A percentile compares a stretch with the other conserved stretches of the same genome.
phyloP scores from a whole-genome alignment of 2,329 filamentous ascomycete species.

The Dactylonectria macrodidyma region DNA sequence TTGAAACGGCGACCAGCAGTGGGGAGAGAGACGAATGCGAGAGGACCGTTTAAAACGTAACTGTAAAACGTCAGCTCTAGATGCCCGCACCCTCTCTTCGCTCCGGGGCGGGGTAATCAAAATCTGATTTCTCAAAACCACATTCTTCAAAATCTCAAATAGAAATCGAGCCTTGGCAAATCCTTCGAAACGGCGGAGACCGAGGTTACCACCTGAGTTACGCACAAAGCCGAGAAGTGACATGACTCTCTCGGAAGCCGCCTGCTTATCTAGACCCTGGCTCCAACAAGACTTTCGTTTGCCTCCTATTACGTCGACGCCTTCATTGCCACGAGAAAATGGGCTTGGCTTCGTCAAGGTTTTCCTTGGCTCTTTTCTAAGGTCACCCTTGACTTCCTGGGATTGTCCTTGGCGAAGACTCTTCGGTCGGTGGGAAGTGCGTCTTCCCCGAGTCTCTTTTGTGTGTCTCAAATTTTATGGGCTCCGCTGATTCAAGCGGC shows the following conservation, averaged over 20 bases:
- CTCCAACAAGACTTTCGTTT: background rate
- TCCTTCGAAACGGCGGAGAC: background rate
- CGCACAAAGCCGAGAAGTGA: background rate
- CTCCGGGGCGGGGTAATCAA: background rate
- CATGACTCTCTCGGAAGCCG: background rate
- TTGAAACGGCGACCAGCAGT: background rate
- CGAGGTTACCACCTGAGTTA: background rate
- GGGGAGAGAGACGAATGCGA: background rate
- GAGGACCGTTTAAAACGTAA: background rate
- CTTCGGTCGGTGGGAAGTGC: background rate
- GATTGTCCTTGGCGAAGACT: conserved; percentile 12
- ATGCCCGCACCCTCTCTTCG: background rate
- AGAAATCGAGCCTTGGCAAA: background rate
- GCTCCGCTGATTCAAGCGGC: background rate
- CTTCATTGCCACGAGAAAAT: background rate
- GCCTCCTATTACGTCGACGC: background rate
- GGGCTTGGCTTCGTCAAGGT: conserved; percentile 12
- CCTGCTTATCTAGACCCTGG: background rate
- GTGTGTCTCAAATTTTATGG: background rate
- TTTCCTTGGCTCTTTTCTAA: conserved; percentile 21
- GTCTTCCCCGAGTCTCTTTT: background rate
- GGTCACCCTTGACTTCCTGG: conserved; percentile 15
- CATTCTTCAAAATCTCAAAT: background rate
- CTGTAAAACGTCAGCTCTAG: background rate
- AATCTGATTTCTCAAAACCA: background rate